Evolutionary conservation across 345 rosid genomes (phyloP), one percentile per base, ranked within the genome.

Genomic region (Acer negundo): DNA sequence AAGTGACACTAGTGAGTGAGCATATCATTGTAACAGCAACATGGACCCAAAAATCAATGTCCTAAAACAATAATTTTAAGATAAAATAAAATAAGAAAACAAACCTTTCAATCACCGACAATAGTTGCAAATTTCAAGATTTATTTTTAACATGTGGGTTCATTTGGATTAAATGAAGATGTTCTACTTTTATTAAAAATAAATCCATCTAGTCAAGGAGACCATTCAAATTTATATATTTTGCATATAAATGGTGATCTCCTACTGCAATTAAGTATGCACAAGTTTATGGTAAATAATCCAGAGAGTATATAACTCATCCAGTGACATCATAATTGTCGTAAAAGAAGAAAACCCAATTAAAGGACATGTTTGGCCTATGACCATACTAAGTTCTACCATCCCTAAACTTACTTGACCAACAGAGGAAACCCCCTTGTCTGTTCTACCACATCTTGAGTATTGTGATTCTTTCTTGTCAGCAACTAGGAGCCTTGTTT

Each of bases 361-460:
- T 56, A 24, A 44, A 17, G 67, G 19, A 22, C 35, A 59, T 20
- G 38, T 35, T 58, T 20, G 12, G 67, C 55, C 22, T 11, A 73
- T 62, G 13, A 23, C 24, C 19, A 24, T 44, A 2, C 44, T 23
- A 72, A 11, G 65, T 72, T 72, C 44, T 38, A 72, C 17, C 16
- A 42, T 62, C 38, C 69, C 62, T 61, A 46, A 86, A 82, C 85
- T 85, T 77, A 96, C 99, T 84, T 94, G 98, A 47, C 98, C 99
- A 83, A 91, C 89, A 12, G 99, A 89, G 8, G 99, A 96, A 79
- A 94, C 98, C 77, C 98, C 99, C 81, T 78, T 94, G 84, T 94
- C 98, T 23, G 99, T 96, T 83, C 98, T 91, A 71, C 97, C 98
- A 55, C 99, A 96, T 83, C 99, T 88, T 22, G 97, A 96, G 85